Conservation (phyloP, 148 eudicot species). For the Rhododendron simsii region DNA sequence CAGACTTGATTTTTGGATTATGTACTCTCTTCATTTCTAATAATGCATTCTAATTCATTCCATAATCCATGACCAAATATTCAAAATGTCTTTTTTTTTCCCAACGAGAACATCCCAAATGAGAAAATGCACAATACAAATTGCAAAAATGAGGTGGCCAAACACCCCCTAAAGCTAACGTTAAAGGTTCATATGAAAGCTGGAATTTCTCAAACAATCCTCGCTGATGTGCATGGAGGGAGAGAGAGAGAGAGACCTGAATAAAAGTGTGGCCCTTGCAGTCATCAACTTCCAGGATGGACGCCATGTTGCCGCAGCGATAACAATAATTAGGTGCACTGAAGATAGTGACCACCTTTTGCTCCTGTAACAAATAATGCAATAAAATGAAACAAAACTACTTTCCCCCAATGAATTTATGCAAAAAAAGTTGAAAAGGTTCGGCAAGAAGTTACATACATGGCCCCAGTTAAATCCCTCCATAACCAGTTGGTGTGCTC, state of each 20-base stretch:
- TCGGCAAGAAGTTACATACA: slow-evolving; percentile 34
- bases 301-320: slow-evolving; percentile 97
- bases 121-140: too few species aligned
- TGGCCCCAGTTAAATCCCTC: slow-evolving; percentile 97
- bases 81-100: too few species aligned
- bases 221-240: not conserved
- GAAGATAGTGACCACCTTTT: slow-evolving; percentile 91
- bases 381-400: not conserved
- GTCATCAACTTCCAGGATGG: slow-evolving; percentile 90
- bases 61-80: too few species aligned
- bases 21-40: too few species aligned
- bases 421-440: not conserved
- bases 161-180: not conserved
- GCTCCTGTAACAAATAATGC: slow-evolving; percentile 47
- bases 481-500: slow-evolving; percentile 98
- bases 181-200: not conserved
- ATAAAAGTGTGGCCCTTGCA: slow-evolving; percentile 86
- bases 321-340: slow-evolving; percentile 97
- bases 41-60: too few species aligned
- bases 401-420: not conserved
- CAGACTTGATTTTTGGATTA: too few species aligned
- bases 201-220: not conserved
- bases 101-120: too few species aligned
- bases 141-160: not conserved
- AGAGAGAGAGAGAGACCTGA: slow-evolving; percentile 54